A percentile compares a stretch with the other conserved stretches of the same genome.
Evolutionary conservation across 148 eudicot genomes (phyloP).

Genomic region (Chenopodium quinoa): DNA sequence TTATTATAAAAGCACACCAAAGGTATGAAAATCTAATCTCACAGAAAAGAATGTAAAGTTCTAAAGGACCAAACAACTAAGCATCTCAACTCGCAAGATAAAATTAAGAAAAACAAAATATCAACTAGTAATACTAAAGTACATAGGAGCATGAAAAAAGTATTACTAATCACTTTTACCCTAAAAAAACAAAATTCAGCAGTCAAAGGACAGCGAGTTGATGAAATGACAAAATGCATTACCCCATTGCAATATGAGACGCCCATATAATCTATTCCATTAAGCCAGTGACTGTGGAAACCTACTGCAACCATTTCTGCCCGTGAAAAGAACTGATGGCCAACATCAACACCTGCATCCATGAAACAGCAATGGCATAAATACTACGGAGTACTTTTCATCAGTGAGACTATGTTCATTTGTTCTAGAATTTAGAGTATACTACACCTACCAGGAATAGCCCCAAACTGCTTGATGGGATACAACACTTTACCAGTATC

Average conservation of each 20-base stretch:
- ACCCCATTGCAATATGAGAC: slow-evolving; percentile 35
- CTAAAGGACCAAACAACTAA: not conserved
- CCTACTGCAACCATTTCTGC: slow-evolving; percentile 92
- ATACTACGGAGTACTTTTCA: not conserved
- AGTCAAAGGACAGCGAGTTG: not conserved
- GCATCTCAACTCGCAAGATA: not conserved
- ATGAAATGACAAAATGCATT: not conserved
- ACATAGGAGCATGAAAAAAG: not conserved
- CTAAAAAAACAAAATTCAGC: not conserved
- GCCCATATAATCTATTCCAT: slow-evolving; percentile 84
- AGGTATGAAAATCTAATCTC: not conserved
- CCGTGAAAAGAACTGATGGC: slow-evolving; percentile 86
- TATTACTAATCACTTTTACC: not conserved
- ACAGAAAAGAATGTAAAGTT: too few relatives aligned
- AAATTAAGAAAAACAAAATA: not conserved
- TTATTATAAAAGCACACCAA: not conserved
- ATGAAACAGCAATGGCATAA: slow-evolving; percentile 10
- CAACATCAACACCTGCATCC: slow-evolving; percentile 79
- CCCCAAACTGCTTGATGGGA: slow-evolving; percentile 52
- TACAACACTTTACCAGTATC: slow-evolving; percentile 33
- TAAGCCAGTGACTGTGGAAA: slow-evolving; percentile 85
- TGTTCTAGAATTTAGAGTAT: not conserved
- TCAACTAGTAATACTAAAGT: not conserved
- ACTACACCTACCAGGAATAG: slow-evolving; percentile 64
- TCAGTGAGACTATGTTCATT: not conserved